phyloP scores from a whole-genome alignment of 352 stramenopile genomes.

The Globisporangium viniferum region DNA sequence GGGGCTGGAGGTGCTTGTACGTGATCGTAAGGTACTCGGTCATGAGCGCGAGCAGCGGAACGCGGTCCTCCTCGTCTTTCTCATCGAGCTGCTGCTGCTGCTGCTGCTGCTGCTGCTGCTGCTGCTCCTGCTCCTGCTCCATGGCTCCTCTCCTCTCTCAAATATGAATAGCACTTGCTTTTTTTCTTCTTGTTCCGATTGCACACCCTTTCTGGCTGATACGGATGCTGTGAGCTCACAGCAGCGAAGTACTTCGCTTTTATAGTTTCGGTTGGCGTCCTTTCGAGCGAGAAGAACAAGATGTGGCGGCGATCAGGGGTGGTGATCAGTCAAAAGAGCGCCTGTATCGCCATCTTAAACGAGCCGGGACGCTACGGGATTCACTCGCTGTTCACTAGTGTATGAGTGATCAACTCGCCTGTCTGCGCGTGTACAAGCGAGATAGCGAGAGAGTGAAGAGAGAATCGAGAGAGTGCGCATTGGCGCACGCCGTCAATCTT shows the following conservation, averaged over 20 bases:
- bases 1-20: slow-evolving; percentile 21
- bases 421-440: no score
- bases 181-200: background rate
- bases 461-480: background rate
- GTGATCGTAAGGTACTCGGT: slow-evolving; percentile 28
- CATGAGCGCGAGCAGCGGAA: slow-evolving; percentile 20
- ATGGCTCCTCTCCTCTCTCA: background rate
- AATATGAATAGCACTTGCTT: background rate
- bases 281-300: slow-evolving; percentile 6
- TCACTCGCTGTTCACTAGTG: no score
- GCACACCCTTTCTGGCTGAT: background rate
- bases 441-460: no score
- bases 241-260: background rate
- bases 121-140: background rate
- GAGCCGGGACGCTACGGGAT: no score
- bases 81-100: slow-evolving; percentile 3
- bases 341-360: background rate
- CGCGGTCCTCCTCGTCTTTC: background rate
- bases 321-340: background rate
- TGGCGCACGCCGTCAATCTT: background rate
- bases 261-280: background rate
- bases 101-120: background rate
- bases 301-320: background rate
- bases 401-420: no score
- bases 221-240: background rate